phyloP scores from a whole-genome alignment of 2,329 filamentous ascomycete species.

The Colletotrichum tabaci region DNA sequence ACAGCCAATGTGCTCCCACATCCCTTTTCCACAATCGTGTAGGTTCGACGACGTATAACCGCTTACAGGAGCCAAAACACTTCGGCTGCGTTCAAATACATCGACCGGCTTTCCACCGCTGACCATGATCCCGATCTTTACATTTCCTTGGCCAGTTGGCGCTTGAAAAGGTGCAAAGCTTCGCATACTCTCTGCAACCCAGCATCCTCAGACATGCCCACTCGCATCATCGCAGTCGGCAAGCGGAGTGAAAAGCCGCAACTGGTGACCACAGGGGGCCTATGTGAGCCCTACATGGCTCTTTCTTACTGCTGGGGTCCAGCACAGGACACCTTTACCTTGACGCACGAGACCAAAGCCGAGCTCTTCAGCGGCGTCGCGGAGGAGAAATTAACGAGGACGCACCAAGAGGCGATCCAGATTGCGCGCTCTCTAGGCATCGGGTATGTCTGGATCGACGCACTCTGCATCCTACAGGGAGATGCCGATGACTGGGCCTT shows the following conservation, averaged over 20 bases:
- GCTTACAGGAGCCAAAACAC: background rate
- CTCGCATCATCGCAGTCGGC: constrained; percentile 15
- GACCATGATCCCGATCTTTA: constrained; percentile 9
- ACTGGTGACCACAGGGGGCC: constrained; percentile 4
- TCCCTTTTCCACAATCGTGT: background rate
- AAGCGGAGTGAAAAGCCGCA: background rate
- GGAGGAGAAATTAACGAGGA: constrained; percentile 1
- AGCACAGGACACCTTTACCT: background rate
- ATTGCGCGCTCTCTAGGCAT: constrained; percentile 17
- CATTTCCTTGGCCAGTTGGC: constrained; percentile 4
- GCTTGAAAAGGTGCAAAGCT: constrained; percentile 3
- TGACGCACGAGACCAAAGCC: constrained; percentile 5
- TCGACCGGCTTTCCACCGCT: constrained; percentile 5
- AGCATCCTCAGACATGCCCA: constrained; percentile 19
- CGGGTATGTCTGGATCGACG: constrained; percentile 30
- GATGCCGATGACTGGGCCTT: constrained; percentile 38
- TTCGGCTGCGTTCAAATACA: constrained; percentile 1
- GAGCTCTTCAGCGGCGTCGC: constrained; percentile 4
- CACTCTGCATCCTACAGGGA: constrained; percentile 40
- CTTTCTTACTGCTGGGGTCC: constrained; percentile 30
- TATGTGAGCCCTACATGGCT: constrained; percentile 18
- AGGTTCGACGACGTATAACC: background rate
- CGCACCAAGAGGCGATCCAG: constrained; percentile 17
- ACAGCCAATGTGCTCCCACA: no score
- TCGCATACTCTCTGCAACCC: constrained; percentile 15